Conservation (phyloP, 768 basidiomycete genomes). For the Tulasnella sp. region DNA sequence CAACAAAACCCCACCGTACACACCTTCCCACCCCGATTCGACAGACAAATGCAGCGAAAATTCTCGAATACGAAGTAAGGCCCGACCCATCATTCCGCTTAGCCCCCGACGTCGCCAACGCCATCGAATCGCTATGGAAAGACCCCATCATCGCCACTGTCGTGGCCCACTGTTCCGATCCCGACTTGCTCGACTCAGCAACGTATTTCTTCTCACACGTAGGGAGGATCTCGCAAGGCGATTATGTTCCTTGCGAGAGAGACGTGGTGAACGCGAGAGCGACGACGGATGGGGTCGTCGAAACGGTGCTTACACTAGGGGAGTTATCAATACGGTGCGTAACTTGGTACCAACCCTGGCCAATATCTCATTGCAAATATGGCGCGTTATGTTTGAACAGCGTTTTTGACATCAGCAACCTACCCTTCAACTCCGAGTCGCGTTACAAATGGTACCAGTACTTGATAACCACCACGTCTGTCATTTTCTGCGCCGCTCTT, state of each 20-base stretch:
- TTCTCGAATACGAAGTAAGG: conserved; percentile 37
- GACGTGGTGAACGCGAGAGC: conserved; percentile 81
- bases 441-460: conserved; percentile 39
- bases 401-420: conserved; percentile 46
- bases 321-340: conserved; percentile 30
- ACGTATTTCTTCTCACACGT: conserved; percentile 84
- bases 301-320: conserved; percentile 73
- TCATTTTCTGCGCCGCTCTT: conserved; percentile 44
- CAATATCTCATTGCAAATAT: neutral
- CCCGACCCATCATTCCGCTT: conserved; percentile 27
- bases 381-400: conserved; percentile 16
- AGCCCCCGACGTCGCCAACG: conserved; percentile 33
- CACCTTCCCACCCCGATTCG: conserved; percentile 5
- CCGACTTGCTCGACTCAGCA: conserved; percentile 94
- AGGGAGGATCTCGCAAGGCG: conserved; percentile 64
- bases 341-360: neutral
- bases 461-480: conserved; percentile 42
- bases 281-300: conserved; percentile 85
- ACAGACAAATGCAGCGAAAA: conserved; percentile 35
- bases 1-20: neutral
- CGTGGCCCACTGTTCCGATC: conserved; percentile 58
- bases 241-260: conserved; percentile 77
- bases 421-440: conserved; percentile 39
- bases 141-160: conserved; percentile 33
- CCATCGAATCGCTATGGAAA: conserved; percentile 40